These are phyloP conservation scores for Boletellus ananas DNA, from an alignment of 768 basidiomycete species.

Conservation along the genomic window DNA sequence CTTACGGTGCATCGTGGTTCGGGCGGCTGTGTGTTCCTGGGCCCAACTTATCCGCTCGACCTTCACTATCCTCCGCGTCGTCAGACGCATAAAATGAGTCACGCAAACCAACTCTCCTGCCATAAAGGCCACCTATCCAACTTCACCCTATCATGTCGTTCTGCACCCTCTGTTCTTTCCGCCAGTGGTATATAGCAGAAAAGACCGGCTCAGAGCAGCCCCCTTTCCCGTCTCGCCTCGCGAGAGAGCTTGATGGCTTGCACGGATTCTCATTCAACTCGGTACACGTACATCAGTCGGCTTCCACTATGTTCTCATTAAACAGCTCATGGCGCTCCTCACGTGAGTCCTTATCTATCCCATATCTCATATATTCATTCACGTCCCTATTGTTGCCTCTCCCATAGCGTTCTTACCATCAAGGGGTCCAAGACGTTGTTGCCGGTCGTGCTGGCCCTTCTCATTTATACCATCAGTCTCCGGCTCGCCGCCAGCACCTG, in stretches of 20 bases:
- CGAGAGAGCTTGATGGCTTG: constrained; percentile 1
- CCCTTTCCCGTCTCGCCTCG: no score
- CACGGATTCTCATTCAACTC: constrained; percentile 15
- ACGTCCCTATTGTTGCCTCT: background rate
- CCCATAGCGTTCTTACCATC: constrained; percentile 10
- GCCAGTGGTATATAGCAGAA: no score
- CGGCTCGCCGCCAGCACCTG: background rate
- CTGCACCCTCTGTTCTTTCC: no score
- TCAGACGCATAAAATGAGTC: no score
- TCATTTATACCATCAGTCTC: background rate
- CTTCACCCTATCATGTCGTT: no score
- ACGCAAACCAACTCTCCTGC: no score
- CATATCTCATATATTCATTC: background rate
- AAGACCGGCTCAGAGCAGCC: no score
- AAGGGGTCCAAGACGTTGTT: constrained; percentile 4
- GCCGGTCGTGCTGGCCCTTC: constrained; percentile 8
- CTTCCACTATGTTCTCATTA: background rate
- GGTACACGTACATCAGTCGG: background rate
- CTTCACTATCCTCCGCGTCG: no score
- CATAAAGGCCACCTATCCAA: no score
- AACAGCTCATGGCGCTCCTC: constrained; percentile 13
- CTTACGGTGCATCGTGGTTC: no score
- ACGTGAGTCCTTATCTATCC: constrained; percentile 4
- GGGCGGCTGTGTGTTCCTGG: no score
- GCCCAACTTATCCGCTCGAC: no score